Evolutionary conservation across 2,329 filamentous ascomycete species (phyloP).

Genomic region (Monilinia aucupariae): DNA sequence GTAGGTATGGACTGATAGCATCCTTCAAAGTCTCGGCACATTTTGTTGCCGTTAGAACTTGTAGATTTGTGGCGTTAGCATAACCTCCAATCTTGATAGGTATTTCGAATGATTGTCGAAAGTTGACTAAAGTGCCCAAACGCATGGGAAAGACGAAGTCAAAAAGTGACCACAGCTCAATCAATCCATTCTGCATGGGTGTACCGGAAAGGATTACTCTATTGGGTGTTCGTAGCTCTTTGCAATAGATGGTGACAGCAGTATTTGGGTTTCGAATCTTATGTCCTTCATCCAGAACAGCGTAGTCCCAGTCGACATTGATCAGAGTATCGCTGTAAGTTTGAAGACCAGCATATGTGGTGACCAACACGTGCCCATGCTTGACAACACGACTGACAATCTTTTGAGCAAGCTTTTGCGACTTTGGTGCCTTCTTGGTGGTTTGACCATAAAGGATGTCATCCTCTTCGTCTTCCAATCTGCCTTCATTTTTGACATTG

Average conservation of each 20-base stretch:
- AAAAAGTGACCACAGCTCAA: constrained; percentile 93
- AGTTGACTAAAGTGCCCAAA: constrained; percentile 83
- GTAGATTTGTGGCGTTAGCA: constrained; percentile 87
- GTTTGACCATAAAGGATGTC: constrained; percentile 39
- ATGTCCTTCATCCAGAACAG: constrained; percentile 92
- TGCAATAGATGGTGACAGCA: constrained; percentile 89
- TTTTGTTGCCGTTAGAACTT: constrained; percentile 89
- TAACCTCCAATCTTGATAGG: constrained; percentile 92
- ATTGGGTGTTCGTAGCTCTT: constrained; percentile 84
- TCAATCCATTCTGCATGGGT: constrained; percentile 94
- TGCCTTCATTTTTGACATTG: constrained; percentile 63
- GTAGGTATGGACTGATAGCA: constrained; percentile 84
- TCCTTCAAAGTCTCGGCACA: constrained; percentile 93
- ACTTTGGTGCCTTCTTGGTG: constrained; percentile 44
- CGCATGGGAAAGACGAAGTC: constrained; percentile 98
- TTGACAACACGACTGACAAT: constrained; percentile 78
- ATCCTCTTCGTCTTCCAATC: constrained; percentile 49
- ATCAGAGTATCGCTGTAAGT: constrained; percentile 81
- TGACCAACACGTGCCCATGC: constrained; percentile 88
- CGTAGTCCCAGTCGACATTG: constrained; percentile 84
- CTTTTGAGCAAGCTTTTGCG: constrained; percentile 64
- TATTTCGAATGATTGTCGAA: constrained; percentile 85
- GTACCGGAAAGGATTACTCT: constrained; percentile 92
- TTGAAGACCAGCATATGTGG: constrained; percentile 92
- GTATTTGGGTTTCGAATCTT: constrained; percentile 97